Evolutionary conservation across 805 yeast species (phyloP), one percentile per base, ranked within the genome.

Genomic region (Saccharomycopsis fermentans): DNA sequence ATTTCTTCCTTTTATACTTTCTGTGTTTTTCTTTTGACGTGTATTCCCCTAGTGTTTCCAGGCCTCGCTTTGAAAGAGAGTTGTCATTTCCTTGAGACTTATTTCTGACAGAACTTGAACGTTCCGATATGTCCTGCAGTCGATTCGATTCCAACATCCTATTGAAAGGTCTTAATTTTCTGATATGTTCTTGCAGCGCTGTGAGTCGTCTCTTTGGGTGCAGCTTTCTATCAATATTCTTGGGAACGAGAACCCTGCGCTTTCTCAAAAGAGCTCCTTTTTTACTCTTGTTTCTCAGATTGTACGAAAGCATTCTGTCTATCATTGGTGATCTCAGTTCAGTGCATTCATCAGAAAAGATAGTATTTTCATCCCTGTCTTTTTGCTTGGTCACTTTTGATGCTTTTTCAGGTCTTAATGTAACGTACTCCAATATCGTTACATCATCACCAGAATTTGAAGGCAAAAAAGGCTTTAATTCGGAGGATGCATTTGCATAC

Each of bases 301-400:
- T 43, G 12, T 43, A 17, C 11, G 50, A 43, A 14, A 55, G 35
- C 57, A 55, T 55, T 40, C 57, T n/a, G 35, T 55, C 57, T n/a
- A 55, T 40, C 29, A 27, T n/a, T 1, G 52, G n/a, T 43, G 50
- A 36, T 43, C 57, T 27, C 36, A 39, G 52, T 19, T 55, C 57
- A 32, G 39, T 19, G 21, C 57, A 55, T 55, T 55, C 57, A 6
- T 43, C 53, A 4, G 11, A 11, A 27, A 24, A 2, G 3, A 14
- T 17, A 29, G 11, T 11, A 26, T 43, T 12, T 19, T 43, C 26
- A 21, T 8, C n/a, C 11, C 50, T 26, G 17, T 39, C 17, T 17
- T 26, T 16, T 9, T 1, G 9, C 6, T 39, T 39, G 24, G 24
- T 9, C 19, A 39, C 6, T 2, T 6, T 39, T 12, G 19, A 21